Evolutionary conservation across 768 basidiomycete genomes (phyloP), one percentile per base, ranked within the genome.

Genomic region (Gloeopeniophorella convolvens): DNA sequence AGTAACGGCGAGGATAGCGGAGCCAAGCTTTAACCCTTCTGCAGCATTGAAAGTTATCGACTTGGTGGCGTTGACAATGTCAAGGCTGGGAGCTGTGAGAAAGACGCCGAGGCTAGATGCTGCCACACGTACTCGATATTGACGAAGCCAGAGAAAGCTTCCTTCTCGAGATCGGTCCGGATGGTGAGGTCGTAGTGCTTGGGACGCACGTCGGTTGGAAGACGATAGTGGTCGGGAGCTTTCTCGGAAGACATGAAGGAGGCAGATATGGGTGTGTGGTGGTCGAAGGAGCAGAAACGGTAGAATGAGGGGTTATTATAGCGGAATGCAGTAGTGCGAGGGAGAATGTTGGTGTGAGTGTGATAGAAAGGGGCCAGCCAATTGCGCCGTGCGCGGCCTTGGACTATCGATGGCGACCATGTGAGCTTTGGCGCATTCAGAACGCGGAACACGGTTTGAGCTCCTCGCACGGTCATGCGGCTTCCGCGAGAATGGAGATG

Each of bases 81-180:
- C 73, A 47, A 93, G 67, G 56, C 85, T 89, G 42, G 42, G 34
- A 49, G 47, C 41, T 36, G 16, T 39, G 49, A 42, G 32, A 12
- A 6, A 26, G 12, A 30, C 13, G 21, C 12, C 16, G 7, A 24
- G 6, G 4, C 10, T 20, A 49, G 27, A 44, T 16, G 31, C 23
- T 35, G 24, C 47, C 39, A 43, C 16, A 69, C 79, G 45, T 53
- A 80, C 89, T 77, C 72, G 61, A 88, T 79, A 57, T 79, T 80
- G 42, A 84, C 87, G 32, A 82, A 73, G 35, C 95, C 95, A 35
- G 79, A 71, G 65, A 92, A 98, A 9, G 69, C 76, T 52, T 81
- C 74, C n/a, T 73, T 74, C 48, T 84, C 75, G 45, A 97, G 78
- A 68, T 97, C 89, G 3, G 90, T 93, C 61, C 78, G 80, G 63